Percentiles rank a stretch among this genome's conserved stretches.
These are phyloP conservation scores for Aspergillus ruber DNA, from an alignment of 2,329 filamentous ascomycete genomes.

Conservation along the genomic window DNA sequence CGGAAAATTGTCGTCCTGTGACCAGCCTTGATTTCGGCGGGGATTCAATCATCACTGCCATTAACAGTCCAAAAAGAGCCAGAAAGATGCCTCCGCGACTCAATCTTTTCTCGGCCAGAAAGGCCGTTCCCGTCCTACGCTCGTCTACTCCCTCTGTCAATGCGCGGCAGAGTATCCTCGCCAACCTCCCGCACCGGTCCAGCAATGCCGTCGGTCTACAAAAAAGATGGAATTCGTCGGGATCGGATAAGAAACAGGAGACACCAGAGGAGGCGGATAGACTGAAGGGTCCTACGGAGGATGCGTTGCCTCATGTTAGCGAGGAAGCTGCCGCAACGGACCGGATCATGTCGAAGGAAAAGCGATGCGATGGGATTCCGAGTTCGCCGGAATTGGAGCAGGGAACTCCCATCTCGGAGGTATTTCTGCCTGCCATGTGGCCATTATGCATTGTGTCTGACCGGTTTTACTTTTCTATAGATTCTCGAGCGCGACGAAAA, in stretches of 20 bases:
- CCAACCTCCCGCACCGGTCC: constrained; percentile 16
- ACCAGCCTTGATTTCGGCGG: no score
- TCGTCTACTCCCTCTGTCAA: constrained; percentile 17
- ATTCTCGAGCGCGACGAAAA: constrained; percentile 59
- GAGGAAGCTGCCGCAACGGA: constrained; percentile 59
- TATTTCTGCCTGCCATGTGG: constrained; percentile 26
- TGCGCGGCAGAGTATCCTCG: constrained; percentile 17
- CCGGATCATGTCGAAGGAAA: constrained; percentile 47
- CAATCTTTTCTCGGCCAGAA: constrained; percentile 39
- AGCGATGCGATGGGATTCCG: constrained; percentile 37
- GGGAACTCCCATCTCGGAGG: constrained; percentile 62
- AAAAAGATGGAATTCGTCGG: constrained; percentile 31
- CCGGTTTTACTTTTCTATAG: constrained; percentile 31
- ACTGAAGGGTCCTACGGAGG: constrained; percentile 44
- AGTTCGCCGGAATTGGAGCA: constrained; percentile 55
- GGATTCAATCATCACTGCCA: constrained; percentile 7
- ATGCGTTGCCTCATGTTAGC: constrained; percentile 53
- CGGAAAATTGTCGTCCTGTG: background rate
- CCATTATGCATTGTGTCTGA: background rate
- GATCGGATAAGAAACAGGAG: constrained; percentile 15
- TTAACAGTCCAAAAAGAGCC: background rate
- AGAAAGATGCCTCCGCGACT: constrained; percentile 51
- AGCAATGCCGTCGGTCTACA: constrained; percentile 13
- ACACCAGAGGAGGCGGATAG: constrained; percentile 20
- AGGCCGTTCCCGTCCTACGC: constrained; percentile 26